These are phyloP conservation scores for Cadophora gregata DNA, from an alignment of 2,329 filamentous ascomycete genomes.

Conservation along the genomic window DNA sequence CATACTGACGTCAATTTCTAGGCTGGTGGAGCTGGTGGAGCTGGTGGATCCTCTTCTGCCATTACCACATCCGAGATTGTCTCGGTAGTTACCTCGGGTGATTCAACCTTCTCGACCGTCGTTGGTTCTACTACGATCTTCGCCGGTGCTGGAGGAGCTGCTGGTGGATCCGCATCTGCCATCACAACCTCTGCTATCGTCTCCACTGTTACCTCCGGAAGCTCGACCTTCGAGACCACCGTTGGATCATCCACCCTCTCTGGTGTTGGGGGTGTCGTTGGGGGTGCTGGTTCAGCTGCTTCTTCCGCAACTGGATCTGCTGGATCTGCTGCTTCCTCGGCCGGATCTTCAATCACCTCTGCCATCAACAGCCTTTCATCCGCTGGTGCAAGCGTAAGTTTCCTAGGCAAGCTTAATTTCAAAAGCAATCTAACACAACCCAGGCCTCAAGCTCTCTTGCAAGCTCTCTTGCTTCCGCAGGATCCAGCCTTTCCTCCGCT, in stretches of 20 bases:
- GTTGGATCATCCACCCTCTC: conserved; percentile 40
- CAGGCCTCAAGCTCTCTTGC: conserved; percentile 11
- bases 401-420: neutral
- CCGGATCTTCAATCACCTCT: conserved; percentile 24
- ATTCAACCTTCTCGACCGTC: conserved; percentile 29
- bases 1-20: conserved; percentile 4
- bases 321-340: conserved; percentile 25
- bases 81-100: conserved; percentile 27
- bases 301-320: conserved; percentile 14
- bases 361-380: conserved; percentile 26
- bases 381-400: conserved; percentile 21
- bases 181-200: conserved; percentile 39
- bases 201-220: conserved; percentile 33
- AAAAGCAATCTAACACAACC: neutral
- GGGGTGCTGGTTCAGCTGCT: conserved; percentile 20
- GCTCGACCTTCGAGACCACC: conserved; percentile 35
- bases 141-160: conserved; percentile 25
- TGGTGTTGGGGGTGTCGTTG: conserved; percentile 26
- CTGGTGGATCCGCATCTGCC: conserved; percentile 26
- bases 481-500: conserved; percentile 22
- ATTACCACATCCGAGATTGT: conserved; percentile 35
- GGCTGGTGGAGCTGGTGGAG: conserved; percentile 13
- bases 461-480: neutral
- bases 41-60: conserved; percentile 28
- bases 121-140: conserved; percentile 35